These are phyloP conservation scores for Thelephora terrestris DNA, from an alignment of 1,284 basidiomycete genomes.

Conservation along the genomic window DNA sequence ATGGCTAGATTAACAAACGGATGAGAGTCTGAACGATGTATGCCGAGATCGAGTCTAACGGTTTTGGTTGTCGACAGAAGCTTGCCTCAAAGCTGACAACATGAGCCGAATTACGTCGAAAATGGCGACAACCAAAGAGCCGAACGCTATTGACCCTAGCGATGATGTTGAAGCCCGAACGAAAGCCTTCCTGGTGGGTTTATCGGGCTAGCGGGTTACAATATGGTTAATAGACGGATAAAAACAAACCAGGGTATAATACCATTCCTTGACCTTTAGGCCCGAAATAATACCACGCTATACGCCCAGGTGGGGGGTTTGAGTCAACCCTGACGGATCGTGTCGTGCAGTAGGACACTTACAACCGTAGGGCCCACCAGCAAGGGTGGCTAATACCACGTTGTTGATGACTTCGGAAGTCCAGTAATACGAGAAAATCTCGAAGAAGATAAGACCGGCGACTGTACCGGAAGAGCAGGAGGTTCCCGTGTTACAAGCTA, in stretches of 20 bases:
- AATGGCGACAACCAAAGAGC: conserved; percentile 81
- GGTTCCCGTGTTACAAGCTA: conserved; percentile 31
- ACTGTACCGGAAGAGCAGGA: conserved; percentile 44
- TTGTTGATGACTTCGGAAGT: conserved; percentile 74
- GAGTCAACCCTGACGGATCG: background rate
- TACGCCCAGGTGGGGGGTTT: background rate
- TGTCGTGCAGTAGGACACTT: conserved; percentile 11
- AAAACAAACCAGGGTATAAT: conserved; percentile 26
- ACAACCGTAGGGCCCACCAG: conserved; percentile 59
- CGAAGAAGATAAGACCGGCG: conserved; percentile 67
- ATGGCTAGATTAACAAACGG: conserved; percentile 35
- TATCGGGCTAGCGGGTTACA: conserved; percentile 41
- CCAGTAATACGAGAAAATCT: conserved; percentile 79
- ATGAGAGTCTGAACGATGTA: background rate
- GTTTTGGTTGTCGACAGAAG: conserved; percentile 66
- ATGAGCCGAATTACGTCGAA: conserved; percentile 69
- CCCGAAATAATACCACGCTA: conserved; percentile 69
- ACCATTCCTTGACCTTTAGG: conserved; percentile 50
- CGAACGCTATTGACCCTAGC: conserved; percentile 85
- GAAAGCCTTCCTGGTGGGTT: conserved; percentile 66
- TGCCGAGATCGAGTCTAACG: conserved; percentile 33
- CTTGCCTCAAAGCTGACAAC: conserved; percentile 54
- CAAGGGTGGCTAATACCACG: conserved; percentile 69
- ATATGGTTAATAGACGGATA: background rate
- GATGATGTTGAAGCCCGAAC: conserved; percentile 76